Evolutionary conservation across 768 basidiomycete species (phyloP).

Genomic region (Mycena floridula): DNA sequence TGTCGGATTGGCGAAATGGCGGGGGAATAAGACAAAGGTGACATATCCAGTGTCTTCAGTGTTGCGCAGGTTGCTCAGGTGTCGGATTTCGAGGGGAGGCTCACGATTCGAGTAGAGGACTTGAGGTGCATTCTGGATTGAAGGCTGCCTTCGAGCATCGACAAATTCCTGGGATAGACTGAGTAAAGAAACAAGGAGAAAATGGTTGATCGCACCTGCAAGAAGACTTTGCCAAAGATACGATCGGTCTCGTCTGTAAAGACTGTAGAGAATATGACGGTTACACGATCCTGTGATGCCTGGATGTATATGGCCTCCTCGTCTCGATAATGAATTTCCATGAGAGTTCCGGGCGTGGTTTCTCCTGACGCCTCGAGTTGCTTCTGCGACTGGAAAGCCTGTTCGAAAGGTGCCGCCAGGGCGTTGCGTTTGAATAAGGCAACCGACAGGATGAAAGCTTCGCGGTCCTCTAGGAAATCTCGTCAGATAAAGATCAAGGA

Average conservation of each 20-base stretch:
- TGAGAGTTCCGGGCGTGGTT: slow-evolving; percentile 71
- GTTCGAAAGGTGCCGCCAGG: slow-evolving; percentile 90
- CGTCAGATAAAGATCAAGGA: too few species aligned
- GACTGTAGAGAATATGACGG: slow-evolving; percentile 94
- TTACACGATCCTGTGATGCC: slow-evolving; percentile 91
- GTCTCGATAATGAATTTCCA: slow-evolving; percentile 91
- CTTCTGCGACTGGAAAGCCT: slow-evolving; percentile 79
- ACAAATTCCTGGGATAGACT: slow-evolving; percentile 79
- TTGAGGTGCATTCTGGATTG: slow-evolving; percentile 95
- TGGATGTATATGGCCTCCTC: slow-evolving; percentile 97
- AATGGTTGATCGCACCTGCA: slow-evolving; percentile 57
- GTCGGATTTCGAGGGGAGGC: slow-evolving; percentile 93
- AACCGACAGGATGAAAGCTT: slow-evolving; percentile 73
- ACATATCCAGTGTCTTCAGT: slow-evolving; percentile 93
- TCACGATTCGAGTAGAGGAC: slow-evolving; percentile 93
- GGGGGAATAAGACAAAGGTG: slow-evolving; percentile 96
- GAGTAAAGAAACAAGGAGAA: not conserved
- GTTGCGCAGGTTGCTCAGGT: slow-evolving; percentile 73
- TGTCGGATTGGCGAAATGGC: slow-evolving; percentile 76
- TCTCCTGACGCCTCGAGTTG: slow-evolving; percentile 71
- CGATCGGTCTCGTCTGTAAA: slow-evolving; percentile 98
- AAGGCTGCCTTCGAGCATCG: slow-evolving; percentile 90
- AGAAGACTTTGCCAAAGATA: slow-evolving; percentile 95
- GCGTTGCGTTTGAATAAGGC: slow-evolving; percentile 90
- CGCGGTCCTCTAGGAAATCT: slow-evolving; percentile 58